Base-by-base conservation (phyloP, 768 basidiomycete genomes). In the Panus rudis region DNA sequence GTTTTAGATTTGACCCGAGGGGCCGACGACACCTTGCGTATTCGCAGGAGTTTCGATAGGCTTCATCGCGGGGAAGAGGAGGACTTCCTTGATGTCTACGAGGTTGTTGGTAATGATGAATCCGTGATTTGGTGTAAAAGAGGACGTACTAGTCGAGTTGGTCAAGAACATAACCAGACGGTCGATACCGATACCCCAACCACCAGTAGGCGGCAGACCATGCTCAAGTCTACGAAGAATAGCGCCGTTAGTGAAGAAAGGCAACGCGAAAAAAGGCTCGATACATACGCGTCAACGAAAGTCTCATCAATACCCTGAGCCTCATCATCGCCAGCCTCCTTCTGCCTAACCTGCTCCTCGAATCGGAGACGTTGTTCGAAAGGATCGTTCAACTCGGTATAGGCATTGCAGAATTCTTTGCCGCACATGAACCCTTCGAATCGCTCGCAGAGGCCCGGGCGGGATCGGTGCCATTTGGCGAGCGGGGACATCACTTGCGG, bases 401-500 rank as follows among this genome's bases (percentile, higher is more conserved):
- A 99, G 19, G 96, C 94, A 57, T 99, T 98, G 73, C 91, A 93
- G 65, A 98, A 82, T 67, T 97, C 94, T 74, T 96, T 93, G 46
- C 91, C 91, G 41, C 92, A 94, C 76, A 99, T 78, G 78, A 99
- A 99, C 7, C 81, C 91, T 63, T 99, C 96, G 69, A 99, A 99
- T 14, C 96, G 92, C 64, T 99, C 96, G 65, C 96, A 98, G 20
- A 99, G 75, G 28, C 96, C 96, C 0, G 92, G 90, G 31, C 90
- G 81, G n/a, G 88, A 89, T 50, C 96, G 89, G 64, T 98, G 93
- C 78, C 87, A 90, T 71, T 99, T 99, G 63, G 96, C 96, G 26
- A 99, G 81, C 3, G 96, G 96, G 0, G 94, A 97, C 96, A 99
- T 99, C 52, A 98, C 91, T 70, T 98, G 93, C 13, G 96, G 96